Conservation (phyloP, 768 basidiomycete genomes). For the Lactarius hatsudake region DNA sequence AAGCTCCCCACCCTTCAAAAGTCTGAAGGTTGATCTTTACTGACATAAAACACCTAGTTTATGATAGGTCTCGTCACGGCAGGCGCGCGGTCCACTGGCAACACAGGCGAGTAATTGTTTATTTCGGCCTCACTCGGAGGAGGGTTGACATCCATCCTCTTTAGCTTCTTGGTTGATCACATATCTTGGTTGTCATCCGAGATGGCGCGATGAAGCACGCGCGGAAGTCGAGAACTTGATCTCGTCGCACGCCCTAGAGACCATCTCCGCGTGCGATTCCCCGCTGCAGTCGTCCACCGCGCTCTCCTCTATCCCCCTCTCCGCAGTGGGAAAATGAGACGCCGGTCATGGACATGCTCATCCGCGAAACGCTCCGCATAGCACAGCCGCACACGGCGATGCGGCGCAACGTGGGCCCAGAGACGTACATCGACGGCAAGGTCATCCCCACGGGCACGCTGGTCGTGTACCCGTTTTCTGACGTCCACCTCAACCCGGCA, state of each 20-base stretch:
- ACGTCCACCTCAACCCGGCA: slow-evolving; percentile 69
- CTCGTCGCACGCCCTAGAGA: slow-evolving; percentile 11
- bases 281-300: slow-evolving; percentile 39
- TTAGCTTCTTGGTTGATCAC: slow-evolving; percentile 72
- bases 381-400: slow-evolving; percentile 80
- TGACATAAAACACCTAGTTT: slow-evolving; percentile 47
- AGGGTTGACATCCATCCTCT: slow-evolving; percentile 11
- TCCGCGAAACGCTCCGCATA: slow-evolving; percentile 73
- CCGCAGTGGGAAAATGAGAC: slow-evolving; percentile 68
- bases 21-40: slow-evolving; percentile 9
- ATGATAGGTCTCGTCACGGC: slow-evolving; percentile 80
- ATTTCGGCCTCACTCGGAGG: slow-evolving; percentile 13
- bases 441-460: slow-evolving; percentile 71
- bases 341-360: slow-evolving; percentile 68
- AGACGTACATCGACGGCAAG: slow-evolving; percentile 65
- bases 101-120: slow-evolving; percentile 47
- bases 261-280: slow-evolving; percentile 7
- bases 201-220: slow-evolving; percentile 62
- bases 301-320: slow-evolving; percentile 60
- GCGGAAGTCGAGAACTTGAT: slow-evolving; percentile 59
- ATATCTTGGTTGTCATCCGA: slow-evolving; percentile 63
- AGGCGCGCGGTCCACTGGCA: slow-evolving; percentile 77
- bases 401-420: slow-evolving; percentile 75
- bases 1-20: slow-evolving; percentile 31
- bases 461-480: slow-evolving; percentile 76